Conservation (phyloP, 352 stramenopile species). For the Phytophthora aleatoria region DNA sequence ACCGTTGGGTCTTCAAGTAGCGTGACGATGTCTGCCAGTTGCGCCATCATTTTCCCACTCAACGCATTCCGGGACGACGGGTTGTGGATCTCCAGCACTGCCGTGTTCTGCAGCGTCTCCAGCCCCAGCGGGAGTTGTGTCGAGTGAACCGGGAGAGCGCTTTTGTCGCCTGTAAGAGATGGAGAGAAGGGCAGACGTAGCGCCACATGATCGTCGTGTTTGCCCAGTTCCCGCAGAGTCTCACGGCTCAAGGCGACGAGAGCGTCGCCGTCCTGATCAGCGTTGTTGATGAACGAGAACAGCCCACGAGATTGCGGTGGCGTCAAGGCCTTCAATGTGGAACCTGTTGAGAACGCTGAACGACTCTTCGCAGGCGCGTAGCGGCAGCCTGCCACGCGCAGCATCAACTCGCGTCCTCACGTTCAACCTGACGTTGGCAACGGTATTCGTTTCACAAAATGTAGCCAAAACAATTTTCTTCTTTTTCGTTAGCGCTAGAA, state of each 20-base stretch:
- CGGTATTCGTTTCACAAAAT: background rate
- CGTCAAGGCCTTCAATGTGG: background rate
- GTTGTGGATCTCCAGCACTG: slow-evolving; percentile 69
- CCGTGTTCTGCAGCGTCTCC: slow-evolving; percentile 41
- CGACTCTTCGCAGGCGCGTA: background rate
- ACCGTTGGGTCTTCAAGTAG: slow-evolving; percentile 56
- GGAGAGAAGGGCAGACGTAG: slow-evolving; percentile 39
- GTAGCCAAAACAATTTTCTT: too few species aligned
- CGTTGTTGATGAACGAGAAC: slow-evolving; percentile 60
- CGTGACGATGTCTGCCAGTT: slow-evolving; percentile 71
- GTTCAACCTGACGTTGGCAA: slow-evolving; percentile 1
- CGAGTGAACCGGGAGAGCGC: background rate
- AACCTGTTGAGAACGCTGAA: background rate
- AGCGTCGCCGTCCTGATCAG: slow-evolving; percentile 33
- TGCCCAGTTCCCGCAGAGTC: slow-evolving; percentile 47
- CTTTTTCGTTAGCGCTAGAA: too few species aligned
- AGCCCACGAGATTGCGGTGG: slow-evolving; percentile 15
- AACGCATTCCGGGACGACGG: slow-evolving; percentile 69
- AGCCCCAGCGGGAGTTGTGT: slow-evolving; percentile 14
- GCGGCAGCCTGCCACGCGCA: background rate
- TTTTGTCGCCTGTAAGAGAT: background rate
- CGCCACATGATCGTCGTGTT: slow-evolving; percentile 37
- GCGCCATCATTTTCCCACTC: slow-evolving; percentile 87
- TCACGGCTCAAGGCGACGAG: slow-evolving; percentile 44
- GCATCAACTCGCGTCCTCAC: background rate